These are phyloP conservation scores for Pochonia chlamydosporia DNA, from an alignment of 2,329 filamentous ascomycete species.

Conservation along the genomic window DNA sequence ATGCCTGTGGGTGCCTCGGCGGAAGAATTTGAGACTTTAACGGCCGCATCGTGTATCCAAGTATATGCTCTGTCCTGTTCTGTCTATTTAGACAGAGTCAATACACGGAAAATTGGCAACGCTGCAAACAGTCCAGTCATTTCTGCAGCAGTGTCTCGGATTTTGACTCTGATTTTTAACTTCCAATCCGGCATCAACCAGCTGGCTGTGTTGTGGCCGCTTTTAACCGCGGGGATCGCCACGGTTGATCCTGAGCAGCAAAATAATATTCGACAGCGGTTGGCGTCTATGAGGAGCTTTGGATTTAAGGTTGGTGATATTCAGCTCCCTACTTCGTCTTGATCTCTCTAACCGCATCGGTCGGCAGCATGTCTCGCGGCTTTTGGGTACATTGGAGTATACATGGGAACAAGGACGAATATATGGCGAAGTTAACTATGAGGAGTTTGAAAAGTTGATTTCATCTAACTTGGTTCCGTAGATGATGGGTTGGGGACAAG, in stretches of 20 bases:
- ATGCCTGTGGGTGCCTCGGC: slow-evolving; percentile 3
- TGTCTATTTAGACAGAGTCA: slow-evolving; percentile 11
- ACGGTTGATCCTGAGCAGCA: too few relatives aligned
- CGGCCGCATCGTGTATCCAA: slow-evolving; percentile 9
- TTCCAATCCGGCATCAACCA: too few relatives aligned
- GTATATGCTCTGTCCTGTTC: slow-evolving; percentile 10
- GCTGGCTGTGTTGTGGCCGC: too few relatives aligned
- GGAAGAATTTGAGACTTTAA: slow-evolving; percentile 8
- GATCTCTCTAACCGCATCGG: slow-evolving; percentile 6
- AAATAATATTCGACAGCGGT: too few relatives aligned
- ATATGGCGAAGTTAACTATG: slow-evolving; percentile 7
- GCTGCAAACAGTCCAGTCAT: slow-evolving; percentile 5
- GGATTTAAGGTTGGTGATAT: background rate
- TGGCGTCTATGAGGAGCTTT: too few relatives aligned
- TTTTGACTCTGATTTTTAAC: too few relatives aligned
- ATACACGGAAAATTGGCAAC: slow-evolving; percentile 2
- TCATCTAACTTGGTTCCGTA: slow-evolving; percentile 10
- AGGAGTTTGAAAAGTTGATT: slow-evolving; percentile 9
- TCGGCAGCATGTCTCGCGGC: slow-evolving; percentile 10
- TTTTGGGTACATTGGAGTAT: slow-evolving; percentile 11
- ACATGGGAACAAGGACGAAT: slow-evolving; percentile 6
- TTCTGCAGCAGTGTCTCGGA: too few relatives aligned
- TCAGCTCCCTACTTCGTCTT: slow-evolving; percentile 7
- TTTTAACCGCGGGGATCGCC: too few relatives aligned
- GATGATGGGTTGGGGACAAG: too few relatives aligned